Base-by-base conservation (phyloP, 805 yeast genomes). In the Lipomyces spencermartinsiae region DNA sequence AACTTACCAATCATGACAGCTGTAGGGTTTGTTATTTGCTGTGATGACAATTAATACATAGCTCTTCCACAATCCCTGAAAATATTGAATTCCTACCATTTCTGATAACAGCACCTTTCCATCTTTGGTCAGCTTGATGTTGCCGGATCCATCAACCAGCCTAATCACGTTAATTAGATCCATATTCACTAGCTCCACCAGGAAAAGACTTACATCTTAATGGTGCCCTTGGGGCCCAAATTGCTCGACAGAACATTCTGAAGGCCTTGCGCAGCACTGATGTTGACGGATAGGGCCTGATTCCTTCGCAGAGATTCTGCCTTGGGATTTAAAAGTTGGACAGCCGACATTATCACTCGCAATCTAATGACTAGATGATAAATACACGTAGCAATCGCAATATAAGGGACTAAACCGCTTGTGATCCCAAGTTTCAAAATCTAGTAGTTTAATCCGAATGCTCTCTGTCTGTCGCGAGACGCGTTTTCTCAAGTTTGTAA, bases 301-400 rank as follows among this genome's bases (percentile, higher is more conserved):
- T 91, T 87, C 76, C 99, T 87, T 81, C 98, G 87, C 73, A 95
- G 81, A n/a, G 97, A 91, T 83, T 95, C 99, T 4, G 99, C 99
- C 80, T 93, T 94, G 22, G 99, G 98, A 78, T 95, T 95, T 74
- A 95, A 84, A 71, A 95, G 85, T 82, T 95, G 99, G 12, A 69
- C 72, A n/a, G 72, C 72, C 9, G 72, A 69, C 71, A 69, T 69
- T 7, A 12, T 43, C 55, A 8, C 6, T 34, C 31, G 29, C 34
- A 16, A 43, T 16, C 16, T 16, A 16, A 43, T 16, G 10, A 43
- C 22, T n/a, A 9, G 25, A 43, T n/a, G 22, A n/a, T 43, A 8
- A 25, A 43, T 43, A n/a, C 8, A 43, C 22, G 16, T 22, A n/a
- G 22, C 8, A 43, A 43, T 43, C 49, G 49, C n/a, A 14, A 43